Evolutionary conservation across 2,329 filamentous ascomycete species (phyloP), one percentile per base, ranked within the genome.

Genomic region (Apiospora malaysiana): DNA sequence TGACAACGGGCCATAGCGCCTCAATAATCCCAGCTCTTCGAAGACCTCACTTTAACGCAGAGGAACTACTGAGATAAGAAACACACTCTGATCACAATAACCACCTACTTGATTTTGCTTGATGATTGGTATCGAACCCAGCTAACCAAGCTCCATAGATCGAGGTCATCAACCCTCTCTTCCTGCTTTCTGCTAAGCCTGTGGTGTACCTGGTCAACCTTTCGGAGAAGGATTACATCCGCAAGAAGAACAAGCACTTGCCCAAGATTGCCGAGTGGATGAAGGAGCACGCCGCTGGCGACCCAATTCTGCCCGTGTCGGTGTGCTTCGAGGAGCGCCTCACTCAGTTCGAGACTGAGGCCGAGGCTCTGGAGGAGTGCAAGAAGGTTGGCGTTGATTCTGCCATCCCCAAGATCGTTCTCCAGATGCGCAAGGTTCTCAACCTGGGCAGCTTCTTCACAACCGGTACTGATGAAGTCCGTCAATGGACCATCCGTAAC

Each of bases 21-120:
- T 93, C 93, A 94, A 87, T 93, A 95, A 97, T 94, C 96, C 96
- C 96, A 99, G 96, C 96, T 99, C 96, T 93, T 97, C 92, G 95
- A 98, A 92, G 90, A 89, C 90, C 92, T 93, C 91, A 88, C 85
- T 82, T 85, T 83, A 63, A 93, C 90, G 89, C 88, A 87, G 92
- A 94, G 92, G 88, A 87, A 88, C 89, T 90, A 81, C 84, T 98
- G 95, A 97, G 94, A 98, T 92, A 88, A 93, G 87, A 76, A 85
- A 89, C 88, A 87, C 84, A 85, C 82, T 90, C 93, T 94, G 93
- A 94, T 84, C 76, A 49, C 70, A 73, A 72, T 45, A 45, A 72
- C 72, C 47, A 47, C 42, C 67, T 70, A 73, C 69, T 68, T 56
- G 66, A 69, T 71, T 72, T 63, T 71, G 72, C 72, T 74, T 70